These are phyloP conservation scores for Solanum hybrid DNA, from an alignment of 305 asterid species.

Conservation along the genomic window DNA sequence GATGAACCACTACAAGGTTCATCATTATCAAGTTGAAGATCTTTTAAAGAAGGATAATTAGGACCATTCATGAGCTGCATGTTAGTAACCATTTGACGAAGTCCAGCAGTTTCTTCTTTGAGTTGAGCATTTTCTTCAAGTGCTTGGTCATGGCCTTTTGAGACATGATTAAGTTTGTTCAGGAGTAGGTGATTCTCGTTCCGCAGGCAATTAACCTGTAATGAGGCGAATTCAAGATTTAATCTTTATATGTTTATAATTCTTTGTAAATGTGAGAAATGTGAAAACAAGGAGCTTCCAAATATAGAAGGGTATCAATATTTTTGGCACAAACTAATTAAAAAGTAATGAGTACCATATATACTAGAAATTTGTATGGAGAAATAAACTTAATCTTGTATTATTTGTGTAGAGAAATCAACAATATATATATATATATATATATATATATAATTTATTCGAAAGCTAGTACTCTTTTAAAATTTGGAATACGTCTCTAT, in stretches of 20 bases:
- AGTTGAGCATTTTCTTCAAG: slow-evolving; percentile 32
- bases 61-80: slow-evolving; percentile 29
- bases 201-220: slow-evolving; percentile 67
- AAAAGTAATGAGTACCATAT: neutral
- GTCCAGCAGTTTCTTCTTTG: slow-evolving; percentile 30
- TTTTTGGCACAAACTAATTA: neutral
- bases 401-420: neutral
- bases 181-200: slow-evolving; percentile 77
- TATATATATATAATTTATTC: neutral
- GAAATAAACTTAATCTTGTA: neutral
- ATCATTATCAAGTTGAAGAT: slow-evolving; percentile 40
- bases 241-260: neutral
- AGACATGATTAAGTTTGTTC: slow-evolving; percentile 34
- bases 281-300: neutral
- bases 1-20: slow-evolving; percentile 39
- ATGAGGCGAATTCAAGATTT: slow-evolving; percentile 4
- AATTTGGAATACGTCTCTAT: neutral
- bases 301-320: neutral
- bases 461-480: neutral
- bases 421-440: neutral
- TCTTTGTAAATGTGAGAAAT: neutral
- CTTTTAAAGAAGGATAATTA: slow-evolving; percentile 6
- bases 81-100: slow-evolving; percentile 31
- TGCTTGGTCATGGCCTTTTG: slow-evolving; percentile 21
- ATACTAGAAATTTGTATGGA: neutral